Evolutionary conservation across 2,329 filamentous ascomycete genomes (phyloP), one percentile per base, ranked within the genome.

Genomic region (Sporothrix luriei): DNA sequence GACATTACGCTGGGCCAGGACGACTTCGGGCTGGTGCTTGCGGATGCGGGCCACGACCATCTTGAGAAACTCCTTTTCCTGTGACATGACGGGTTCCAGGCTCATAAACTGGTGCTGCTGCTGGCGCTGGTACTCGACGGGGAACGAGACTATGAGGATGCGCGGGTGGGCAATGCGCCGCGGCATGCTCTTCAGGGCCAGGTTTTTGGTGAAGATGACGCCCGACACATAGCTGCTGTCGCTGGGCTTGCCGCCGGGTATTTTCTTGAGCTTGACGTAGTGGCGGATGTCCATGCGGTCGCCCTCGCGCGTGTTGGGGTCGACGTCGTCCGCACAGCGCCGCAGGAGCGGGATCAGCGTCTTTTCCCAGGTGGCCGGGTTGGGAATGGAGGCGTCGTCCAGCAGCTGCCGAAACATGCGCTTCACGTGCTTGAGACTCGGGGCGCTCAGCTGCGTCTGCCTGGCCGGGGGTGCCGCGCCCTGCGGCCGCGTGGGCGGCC

Each of bases 251-350:
- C 94, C 94, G 19, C 95, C 94, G 0, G 94, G 92, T 14, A 99
- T 95, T 77, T 96, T 97, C 78, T 99, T 99, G 40, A 99, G 81
- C 78, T 99, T 99, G 72, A 99, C 93, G 76, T 97, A 99, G 77
- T 98, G 94, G 3, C 95, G 88, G 71, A 99, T 95, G 77, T 99
- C 95, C 84, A 99, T 98, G 76, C 95, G 92, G 78, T 99, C 95
- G 38, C 93, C 94, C 69, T 88, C 87, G 69, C 93, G 90, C 57
- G 97, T 92, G 78, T 98, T 92, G 1, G 95, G 95, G 72, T 96
- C 91, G 3, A 99, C 94, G 76, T 98, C 95, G 73, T 97, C 93
- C 0, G 94, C 96, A 73, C 94, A 95, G 74, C 91, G 91, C 26
- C 97, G 83, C 24, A 99, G 84, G 67, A 99, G 96, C 0, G 95